These are phyloP conservation scores for Penicillium hordei DNA, from an alignment of 2,329 filamentous ascomycete species.

Conservation along the genomic window DNA sequence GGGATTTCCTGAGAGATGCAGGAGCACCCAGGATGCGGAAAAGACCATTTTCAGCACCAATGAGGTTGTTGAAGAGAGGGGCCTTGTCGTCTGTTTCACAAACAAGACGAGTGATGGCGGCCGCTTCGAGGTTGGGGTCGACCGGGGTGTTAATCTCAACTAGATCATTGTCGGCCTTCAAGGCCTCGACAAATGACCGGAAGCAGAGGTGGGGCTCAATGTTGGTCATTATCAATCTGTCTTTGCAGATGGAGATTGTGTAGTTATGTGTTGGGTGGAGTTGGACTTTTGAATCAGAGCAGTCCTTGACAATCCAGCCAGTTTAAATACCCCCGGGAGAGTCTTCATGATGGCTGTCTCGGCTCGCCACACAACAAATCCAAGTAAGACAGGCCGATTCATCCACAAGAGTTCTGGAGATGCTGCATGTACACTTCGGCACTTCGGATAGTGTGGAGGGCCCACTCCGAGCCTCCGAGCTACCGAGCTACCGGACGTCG, in stretches of 20 bases:
- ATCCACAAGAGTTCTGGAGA: neutral
- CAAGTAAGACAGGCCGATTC: neutral
- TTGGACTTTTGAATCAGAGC: neutral
- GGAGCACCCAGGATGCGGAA: slow-evolving; percentile 52
- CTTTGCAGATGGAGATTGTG: neutral
- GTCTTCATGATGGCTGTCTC: neutral
- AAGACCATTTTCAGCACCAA: slow-evolving; percentile 48
- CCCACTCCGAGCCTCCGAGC: neutral
- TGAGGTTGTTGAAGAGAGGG: slow-evolving; percentile 55
- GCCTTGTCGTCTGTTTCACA: slow-evolving; percentile 50
- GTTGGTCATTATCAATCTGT: slow-evolving; percentile 8
- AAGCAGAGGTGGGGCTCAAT: slow-evolving; percentile 41
- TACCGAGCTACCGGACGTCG: neutral
- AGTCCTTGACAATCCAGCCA: neutral
- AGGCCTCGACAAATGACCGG: slow-evolving; percentile 48
- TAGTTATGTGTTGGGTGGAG: neutral
- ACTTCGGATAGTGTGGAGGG: neutral
- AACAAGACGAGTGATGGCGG: slow-evolving; percentile 49
- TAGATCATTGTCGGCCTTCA: slow-evolving; percentile 47
- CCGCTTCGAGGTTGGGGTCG: slow-evolving; percentile 50
- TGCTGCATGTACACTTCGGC: neutral
- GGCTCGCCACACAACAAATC: neutral
- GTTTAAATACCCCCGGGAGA: neutral
- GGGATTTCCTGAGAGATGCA: slow-evolving; percentile 37
- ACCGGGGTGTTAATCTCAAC: slow-evolving; percentile 45